phyloP scores from a whole-genome alignment of 2,329 filamentous ascomycete species.

The Trichoderma lentiforme region DNA sequence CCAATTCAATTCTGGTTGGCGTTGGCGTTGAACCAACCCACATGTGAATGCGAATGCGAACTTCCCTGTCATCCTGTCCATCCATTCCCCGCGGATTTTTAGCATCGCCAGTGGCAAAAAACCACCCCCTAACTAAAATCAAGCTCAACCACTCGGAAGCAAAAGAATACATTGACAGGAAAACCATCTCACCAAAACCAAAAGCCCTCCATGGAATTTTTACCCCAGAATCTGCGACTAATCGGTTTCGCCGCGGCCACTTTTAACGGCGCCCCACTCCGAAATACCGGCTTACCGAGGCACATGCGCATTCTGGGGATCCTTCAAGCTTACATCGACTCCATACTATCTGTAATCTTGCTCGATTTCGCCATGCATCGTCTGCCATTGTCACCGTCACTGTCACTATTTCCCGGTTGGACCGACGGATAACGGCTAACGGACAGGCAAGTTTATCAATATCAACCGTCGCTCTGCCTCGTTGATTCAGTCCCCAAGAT shows the following conservation, averaged over 20 bases:
- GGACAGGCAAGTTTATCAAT: not conserved
- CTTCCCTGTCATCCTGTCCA: not conserved
- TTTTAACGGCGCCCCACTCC: not conserved
- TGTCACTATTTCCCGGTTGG: not conserved
- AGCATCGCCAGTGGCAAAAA: not conserved
- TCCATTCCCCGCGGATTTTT: not conserved
- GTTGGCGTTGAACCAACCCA: not conserved
- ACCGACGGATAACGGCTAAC: not conserved
- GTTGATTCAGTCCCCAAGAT: not conserved
- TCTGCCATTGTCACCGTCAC: not conserved
- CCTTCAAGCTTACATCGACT: not conserved
- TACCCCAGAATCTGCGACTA: slow-evolving; percentile 5
- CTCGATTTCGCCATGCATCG: not conserved
- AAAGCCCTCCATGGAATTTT: not conserved
- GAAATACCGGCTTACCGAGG: not conserved
- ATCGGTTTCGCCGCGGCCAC: not conserved
- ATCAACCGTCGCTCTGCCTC: not conserved
- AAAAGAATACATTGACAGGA: not conserved
- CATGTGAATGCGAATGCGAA: not conserved
- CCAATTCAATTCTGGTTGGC: not conserved
- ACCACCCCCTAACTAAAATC: not conserved
- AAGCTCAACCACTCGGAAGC: not conserved
- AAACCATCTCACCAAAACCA: not conserved
- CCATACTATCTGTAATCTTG: not conserved
- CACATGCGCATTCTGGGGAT: not conserved